Percentiles rank a stretch among this genome's conserved stretches.
Conservation (phyloP, 345 rosid species). For the Rhizophora mangle region DNA sequence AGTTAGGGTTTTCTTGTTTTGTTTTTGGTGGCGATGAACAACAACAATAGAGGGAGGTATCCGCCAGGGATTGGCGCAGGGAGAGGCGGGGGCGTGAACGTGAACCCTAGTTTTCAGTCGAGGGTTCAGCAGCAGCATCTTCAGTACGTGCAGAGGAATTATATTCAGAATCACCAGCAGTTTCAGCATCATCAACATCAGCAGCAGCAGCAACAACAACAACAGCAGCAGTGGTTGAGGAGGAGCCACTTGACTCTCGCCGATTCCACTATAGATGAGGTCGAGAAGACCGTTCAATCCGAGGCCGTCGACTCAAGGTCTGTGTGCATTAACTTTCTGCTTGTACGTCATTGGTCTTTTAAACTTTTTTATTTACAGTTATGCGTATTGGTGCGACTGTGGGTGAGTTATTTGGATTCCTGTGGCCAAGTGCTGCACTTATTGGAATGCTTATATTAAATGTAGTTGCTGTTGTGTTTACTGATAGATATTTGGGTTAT, state of each 20-base stretch:
- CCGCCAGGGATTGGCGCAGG: conserved; percentile 37
- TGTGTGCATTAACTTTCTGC: neutral
- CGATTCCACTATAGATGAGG: conserved; percentile 47
- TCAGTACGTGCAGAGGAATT: conserved; percentile 51
- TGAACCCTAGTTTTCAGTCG: conserved; percentile 34
- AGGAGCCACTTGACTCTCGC: conserved; percentile 42
- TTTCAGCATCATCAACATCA: conserved; percentile 39
- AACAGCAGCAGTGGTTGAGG: conserved; percentile 70
- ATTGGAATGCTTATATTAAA: neutral
- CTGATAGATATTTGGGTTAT: neutral
- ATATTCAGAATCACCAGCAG: conserved; percentile 43
- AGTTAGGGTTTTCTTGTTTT: conserved; percentile 22
- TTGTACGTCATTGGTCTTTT: neutral
- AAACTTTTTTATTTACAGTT: neutral
- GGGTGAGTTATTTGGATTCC: too few species aligned
- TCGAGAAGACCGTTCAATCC: conserved; percentile 75
- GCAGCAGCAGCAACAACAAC: conserved; percentile 38
- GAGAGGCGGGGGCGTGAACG: conserved; percentile 13
- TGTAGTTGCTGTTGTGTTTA: too few species aligned
- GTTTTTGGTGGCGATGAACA: conserved; percentile 43
- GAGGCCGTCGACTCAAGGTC: conserved; percentile 85
- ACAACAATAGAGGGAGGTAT: conserved; percentile 52
- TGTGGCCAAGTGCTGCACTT: too few species aligned
- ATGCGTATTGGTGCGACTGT: too few species aligned
- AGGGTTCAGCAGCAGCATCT: conserved; percentile 35